Percentiles rank a stretch among this genome's conserved stretches.
Evolutionary conservation across 148 eudicot genomes (phyloP).

Genomic region (Camellia japonica): DNA sequence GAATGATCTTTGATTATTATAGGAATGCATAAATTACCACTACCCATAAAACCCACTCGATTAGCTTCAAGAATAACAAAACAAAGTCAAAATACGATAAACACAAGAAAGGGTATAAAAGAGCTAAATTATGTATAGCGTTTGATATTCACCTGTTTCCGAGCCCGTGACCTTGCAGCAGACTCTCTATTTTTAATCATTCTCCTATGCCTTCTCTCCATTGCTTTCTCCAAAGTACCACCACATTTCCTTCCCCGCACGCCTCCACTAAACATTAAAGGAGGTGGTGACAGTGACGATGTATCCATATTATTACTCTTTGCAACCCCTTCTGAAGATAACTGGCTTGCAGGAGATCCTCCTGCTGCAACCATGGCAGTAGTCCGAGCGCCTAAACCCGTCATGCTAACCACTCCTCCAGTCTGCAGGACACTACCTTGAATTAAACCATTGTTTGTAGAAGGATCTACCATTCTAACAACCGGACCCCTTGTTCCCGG

Average conservation of each 20-base stretch:
- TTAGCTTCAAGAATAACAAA: not conserved
- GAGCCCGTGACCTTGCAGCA: slow-evolving; percentile 58
- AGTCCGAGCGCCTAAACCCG: slow-evolving; percentile 17
- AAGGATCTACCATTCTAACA: slow-evolving; percentile 17
- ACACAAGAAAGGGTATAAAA: not conserved
- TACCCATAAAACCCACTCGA: not conserved
- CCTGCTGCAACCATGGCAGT: slow-evolving; percentile 7
- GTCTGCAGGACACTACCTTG: slow-evolving; percentile 23
- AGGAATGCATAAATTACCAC: not conserved
- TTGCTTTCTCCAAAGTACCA: slow-evolving; percentile 43
- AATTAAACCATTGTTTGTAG: slow-evolving; percentile 18
- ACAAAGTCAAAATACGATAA: not conserved
- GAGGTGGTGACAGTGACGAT: slow-evolving; percentile 31
- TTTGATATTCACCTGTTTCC: slow-evolving; percentile 42
- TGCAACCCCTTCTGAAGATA: slow-evolving; percentile 20
- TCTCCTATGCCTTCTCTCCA: slow-evolving; percentile 51
- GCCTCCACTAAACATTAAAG: slow-evolving; percentile 24
- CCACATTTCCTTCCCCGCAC: slow-evolving; percentile 30
- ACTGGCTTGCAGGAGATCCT: slow-evolving; percentile 27
- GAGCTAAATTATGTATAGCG: not conserved
- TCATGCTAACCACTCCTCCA: slow-evolving; percentile 17
- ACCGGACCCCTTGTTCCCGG: slow-evolving; percentile 25
- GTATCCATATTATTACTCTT: slow-evolving; percentile 22
- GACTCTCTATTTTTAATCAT: slow-evolving; percentile 65
- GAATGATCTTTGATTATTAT: not conserved